These are phyloP conservation scores for Lichina pygmaea DNA, from an alignment of 495 filamentous ascomycete species.

Conservation along the genomic window DNA sequence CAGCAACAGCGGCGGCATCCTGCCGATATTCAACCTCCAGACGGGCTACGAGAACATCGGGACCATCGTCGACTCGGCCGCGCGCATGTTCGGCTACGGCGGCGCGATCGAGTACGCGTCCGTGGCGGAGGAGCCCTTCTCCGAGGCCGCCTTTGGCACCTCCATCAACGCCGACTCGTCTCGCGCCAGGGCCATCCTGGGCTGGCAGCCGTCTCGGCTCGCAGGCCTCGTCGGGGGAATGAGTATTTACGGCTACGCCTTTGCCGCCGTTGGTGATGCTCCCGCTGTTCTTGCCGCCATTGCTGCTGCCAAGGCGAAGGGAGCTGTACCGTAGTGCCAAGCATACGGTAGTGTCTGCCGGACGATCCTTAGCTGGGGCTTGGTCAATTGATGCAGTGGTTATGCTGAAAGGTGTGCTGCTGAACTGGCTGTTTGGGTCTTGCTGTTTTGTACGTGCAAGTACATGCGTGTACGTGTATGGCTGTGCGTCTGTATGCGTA, in stretches of 20 bases:
- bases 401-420: too few species aligned
- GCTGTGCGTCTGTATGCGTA: too few species aligned
- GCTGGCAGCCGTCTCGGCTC: slow-evolving; percentile 13
- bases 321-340: too few species aligned
- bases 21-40: slow-evolving; percentile 19
- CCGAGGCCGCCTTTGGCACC: slow-evolving; percentile 10
- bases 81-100: slow-evolving; percentile 8
- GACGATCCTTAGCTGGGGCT: too few species aligned
- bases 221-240: slow-evolving; percentile 3
- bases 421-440: too few species aligned
- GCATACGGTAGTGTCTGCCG: too few species aligned
- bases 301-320: too few species aligned
- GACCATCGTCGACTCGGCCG: slow-evolving; percentile 7
- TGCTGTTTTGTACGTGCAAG: too few species aligned
- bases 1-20: slow-evolving; percentile 4
- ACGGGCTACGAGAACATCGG: slow-evolving; percentile 11
- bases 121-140: slow-evolving; percentile 6
- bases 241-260: slow-evolving; percentile 2
- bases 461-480: too few species aligned
- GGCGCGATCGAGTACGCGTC: slow-evolving; percentile 9
- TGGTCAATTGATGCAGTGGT: too few species aligned
- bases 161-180: slow-evolving; percentile 7
- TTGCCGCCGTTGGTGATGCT: not conserved
- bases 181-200: slow-evolving; percentile 13
- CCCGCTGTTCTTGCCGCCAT: not conserved